Evolutionary conservation across 164 flowering plant genomes (phyloP), one percentile per base, ranked within the genome.

Genomic region (Magnolia sinica): DNA sequence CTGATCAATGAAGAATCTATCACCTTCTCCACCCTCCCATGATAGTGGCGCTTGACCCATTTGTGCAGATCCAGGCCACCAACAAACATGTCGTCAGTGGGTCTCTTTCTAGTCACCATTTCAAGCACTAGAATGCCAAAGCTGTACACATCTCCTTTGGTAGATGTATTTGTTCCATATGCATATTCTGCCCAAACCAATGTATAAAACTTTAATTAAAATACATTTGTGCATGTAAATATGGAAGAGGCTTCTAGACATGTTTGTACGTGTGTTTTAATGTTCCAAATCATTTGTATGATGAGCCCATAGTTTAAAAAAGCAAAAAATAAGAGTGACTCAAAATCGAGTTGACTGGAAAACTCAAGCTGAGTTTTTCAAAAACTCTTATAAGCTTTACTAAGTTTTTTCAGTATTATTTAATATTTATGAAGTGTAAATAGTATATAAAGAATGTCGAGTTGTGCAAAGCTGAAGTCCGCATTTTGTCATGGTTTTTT

Each of bases 111-210:
- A 50, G 81, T 81, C 58, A 84, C 77, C 75, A 81, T 73, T 77
- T 84, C 82, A 50, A 84, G 77, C 59, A 84, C 77, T 19, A 84
- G 64, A 58, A 79, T 71, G 50, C 86, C 84, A 29, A 77, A 81
- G 78, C 84, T 81, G 82, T 81, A 84, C 14, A 81, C 82, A 77
- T 83, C 86, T 22, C 86, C 84, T 73, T 81, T 77, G 5, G 64
- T 73, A 18, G 84, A 77, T 52, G 84, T 79, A 79, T 76, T 76
- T 70, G 76, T 73, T 73, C 82, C 82, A 70, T 74, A 23, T 29
- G 81, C 86, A 76, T 84, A 79, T 78, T 84, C 84, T 84, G 84
- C 75, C 45, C 0, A 37, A 37, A 37, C 3, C 45, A 37, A 4
- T 18, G 58, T n/a, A 52, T 59, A 37, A 37, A 37, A 37, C 45